Evolutionary conservation across 441 rosid species (phyloP).

Genomic region (Isatis lusitanica): DNA sequence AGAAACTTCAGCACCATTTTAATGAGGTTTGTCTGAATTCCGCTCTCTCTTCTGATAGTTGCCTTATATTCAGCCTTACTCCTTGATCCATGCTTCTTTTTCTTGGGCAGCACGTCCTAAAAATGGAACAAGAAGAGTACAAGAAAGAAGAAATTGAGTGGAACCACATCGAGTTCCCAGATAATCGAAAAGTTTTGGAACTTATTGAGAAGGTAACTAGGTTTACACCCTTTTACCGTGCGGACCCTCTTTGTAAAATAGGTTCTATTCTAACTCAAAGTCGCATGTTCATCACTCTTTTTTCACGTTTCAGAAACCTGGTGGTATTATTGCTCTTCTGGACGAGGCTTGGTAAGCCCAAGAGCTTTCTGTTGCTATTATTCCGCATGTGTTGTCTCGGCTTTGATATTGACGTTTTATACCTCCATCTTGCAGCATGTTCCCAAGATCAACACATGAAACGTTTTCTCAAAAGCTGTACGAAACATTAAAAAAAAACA

Average conservation of each 20-base stretch:
- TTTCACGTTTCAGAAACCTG: slow-evolving; percentile 72
- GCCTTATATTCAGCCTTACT: slow-evolving; percentile 6
- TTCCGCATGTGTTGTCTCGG: slow-evolving; percentile 11
- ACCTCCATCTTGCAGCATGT: slow-evolving; percentile 63
- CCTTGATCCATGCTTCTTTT: slow-evolving; percentile 25
- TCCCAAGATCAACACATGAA: slow-evolving; percentile 87
- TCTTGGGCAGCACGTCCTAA: slow-evolving; percentile 73
- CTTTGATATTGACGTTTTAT: not conserved
- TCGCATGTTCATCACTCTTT: slow-evolving; percentile 17
- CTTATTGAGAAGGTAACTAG: slow-evolving; percentile 84
- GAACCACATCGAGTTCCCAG: slow-evolving; percentile 82
- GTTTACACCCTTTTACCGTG: slow-evolving; percentile 14
- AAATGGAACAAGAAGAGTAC: slow-evolving; percentile 95
- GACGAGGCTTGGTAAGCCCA: slow-evolving; percentile 90
- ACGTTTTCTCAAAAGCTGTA: slow-evolving; percentile 91
- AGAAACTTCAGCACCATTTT: slow-evolving; percentile 97
- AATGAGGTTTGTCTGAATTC: slow-evolving; percentile 89
- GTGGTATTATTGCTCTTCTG: slow-evolving; percentile 89
- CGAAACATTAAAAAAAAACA: slow-evolving; percentile 65
- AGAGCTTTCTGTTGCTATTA: slow-evolving; percentile 23
- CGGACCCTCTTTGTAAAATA: not conserved
- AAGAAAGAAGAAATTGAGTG: slow-evolving; percentile 81
- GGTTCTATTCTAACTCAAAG: not conserved
- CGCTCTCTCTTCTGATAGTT: slow-evolving; percentile 21
- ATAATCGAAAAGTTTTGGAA: slow-evolving; percentile 73